phyloP scores from a whole-genome alignment of 345 rosid genomes.

The Durio zibethinus region DNA sequence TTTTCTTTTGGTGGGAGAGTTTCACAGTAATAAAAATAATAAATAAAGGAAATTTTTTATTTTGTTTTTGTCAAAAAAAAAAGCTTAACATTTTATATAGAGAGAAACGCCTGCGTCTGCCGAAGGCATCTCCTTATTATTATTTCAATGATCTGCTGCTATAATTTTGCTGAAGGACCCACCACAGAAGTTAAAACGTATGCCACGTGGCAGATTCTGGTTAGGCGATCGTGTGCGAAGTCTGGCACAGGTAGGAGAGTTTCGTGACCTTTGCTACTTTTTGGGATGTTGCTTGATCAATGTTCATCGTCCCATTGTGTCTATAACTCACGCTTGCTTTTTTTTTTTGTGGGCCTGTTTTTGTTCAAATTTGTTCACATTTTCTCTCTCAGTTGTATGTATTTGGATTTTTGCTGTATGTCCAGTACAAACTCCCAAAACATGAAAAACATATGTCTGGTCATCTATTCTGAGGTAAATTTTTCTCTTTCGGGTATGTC shows the following conservation, averaged over 20 bases:
- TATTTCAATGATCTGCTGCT: not conserved
- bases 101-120: not conserved
- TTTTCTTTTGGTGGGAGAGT: not conserved
- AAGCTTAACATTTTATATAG: too few relatives aligned
- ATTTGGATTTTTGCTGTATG: not conserved
- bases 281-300: not conserved
- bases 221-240: conserved; percentile 2
- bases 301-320: not conserved
- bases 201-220: not conserved
- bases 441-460: too few relatives aligned
- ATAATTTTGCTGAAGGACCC: not conserved
- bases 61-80: not conserved
- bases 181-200: not conserved
- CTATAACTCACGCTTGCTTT: not conserved
- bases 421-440: not conserved
- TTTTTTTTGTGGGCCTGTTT: not conserved
- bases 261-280: not conserved
- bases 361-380: not conserved
- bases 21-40: not conserved
- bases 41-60: not conserved
- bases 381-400: not conserved
- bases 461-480: not conserved
- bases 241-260: not conserved
- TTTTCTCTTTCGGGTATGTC: too few relatives aligned
- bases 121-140: not conserved